Evolutionary conservation across 75 land plant genomes (phyloP).

Genomic region (Adiantum capillusveneris): DNA sequence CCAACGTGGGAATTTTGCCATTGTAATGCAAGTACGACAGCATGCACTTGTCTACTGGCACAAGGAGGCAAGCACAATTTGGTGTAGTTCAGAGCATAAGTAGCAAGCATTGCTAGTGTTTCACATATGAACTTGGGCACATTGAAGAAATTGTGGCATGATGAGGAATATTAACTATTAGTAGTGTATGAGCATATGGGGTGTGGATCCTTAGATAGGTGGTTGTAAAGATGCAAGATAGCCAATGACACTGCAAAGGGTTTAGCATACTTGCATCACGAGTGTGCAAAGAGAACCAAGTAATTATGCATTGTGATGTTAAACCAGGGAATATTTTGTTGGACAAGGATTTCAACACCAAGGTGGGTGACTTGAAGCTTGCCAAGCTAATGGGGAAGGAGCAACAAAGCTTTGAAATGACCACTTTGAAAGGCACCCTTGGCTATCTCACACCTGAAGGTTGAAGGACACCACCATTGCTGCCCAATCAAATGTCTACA

Average conservation of each 20-base stretch:
- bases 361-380: slow-evolving; percentile 12
- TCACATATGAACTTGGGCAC: too few species aligned
- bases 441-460: slow-evolving; percentile 19
- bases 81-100: too few species aligned
- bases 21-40: too few species aligned
- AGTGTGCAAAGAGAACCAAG: slow-evolving; percentile 10
- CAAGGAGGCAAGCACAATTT: too few species aligned
- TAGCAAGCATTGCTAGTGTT: too few species aligned
- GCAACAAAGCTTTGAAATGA: slow-evolving; percentile 9
- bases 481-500: slow-evolving; percentile 36
- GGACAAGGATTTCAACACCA: slow-evolving; percentile 16
- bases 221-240: slow-evolving; percentile 3
- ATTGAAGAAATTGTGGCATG: too few species aligned
- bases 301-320: slow-evolving; percentile 14
- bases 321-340: slow-evolving; percentile 16
- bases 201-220: too few species aligned
- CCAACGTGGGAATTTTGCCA: too few species aligned
- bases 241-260: slow-evolving; percentile 9
- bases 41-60: too few species aligned
- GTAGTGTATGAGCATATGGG: too few species aligned
- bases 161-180: too few species aligned
- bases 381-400: slow-evolving; percentile 17
- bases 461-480: slow-evolving; percentile 15
- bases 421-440: slow-evolving; percentile 14
- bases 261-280: slow-evolving; percentile 16